phyloP scores from a whole-genome alignment of 169 alveolate genomes.

The Condylostoma magnum region DNA sequence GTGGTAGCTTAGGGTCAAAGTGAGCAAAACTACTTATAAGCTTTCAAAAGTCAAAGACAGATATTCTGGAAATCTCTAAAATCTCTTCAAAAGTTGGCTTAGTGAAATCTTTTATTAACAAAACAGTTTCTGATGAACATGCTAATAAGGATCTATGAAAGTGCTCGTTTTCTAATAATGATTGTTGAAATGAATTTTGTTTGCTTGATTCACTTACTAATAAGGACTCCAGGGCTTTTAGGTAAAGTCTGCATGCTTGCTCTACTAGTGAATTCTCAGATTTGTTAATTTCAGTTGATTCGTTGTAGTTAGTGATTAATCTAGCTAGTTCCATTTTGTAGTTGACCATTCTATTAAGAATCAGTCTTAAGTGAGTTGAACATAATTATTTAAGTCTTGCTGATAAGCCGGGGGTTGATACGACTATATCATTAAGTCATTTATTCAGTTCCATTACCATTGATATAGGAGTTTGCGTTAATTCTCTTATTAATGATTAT shows the following conservation, averaged over 20 bases:
- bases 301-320: no score
- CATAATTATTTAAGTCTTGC: no score
- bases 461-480: slow-evolving; percentile 22
- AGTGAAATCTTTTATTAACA: slow-evolving; percentile 20
- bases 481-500: no score
- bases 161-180: not conserved
- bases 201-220: no score
- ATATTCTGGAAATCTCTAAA: slow-evolving; percentile 24
- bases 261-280: no score
- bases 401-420: not conserved
- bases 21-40: slow-evolving; percentile 35
- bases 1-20: slow-evolving; percentile 46
- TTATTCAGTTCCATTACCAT: slow-evolving; percentile 8
- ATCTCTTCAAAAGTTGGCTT: not conserved
- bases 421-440: not conserved
- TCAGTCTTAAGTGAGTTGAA: no score
- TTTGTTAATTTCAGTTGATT: no score
- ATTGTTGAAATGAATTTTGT: no score
- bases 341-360: no score
- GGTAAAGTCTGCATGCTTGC: no score
- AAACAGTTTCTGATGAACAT: slow-evolving; percentile 31
- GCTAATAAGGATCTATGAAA: slow-evolving; percentile 27
- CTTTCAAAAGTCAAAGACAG: slow-evolving; percentile 45
- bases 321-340: no score
- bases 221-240: no score